These are phyloP conservation scores for Mucor circinelloides DNA, from an alignment of 371 early-diverging fungal species.

Conservation along the genomic window DNA sequence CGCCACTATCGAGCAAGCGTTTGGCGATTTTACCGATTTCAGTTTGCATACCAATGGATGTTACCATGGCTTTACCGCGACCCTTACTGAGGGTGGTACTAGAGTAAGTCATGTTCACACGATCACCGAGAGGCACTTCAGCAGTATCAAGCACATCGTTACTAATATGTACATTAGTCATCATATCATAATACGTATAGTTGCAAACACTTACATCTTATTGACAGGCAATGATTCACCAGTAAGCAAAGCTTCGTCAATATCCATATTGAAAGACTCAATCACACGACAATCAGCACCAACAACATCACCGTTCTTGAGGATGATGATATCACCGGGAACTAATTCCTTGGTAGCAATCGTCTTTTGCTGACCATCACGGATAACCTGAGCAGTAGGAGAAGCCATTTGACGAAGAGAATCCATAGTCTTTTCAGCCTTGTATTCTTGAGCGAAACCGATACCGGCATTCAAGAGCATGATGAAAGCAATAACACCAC, in stretches of 20 bases:
- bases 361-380: slow-evolving; percentile 73
- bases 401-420: slow-evolving; percentile 85
- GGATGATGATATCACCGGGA: slow-evolving; percentile 86
- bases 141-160: slow-evolving; percentile 24
- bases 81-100: slow-evolving; percentile 61
- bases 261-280: slow-evolving; percentile 82
- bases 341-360: slow-evolving; percentile 78
- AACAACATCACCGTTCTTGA: slow-evolving; percentile 91
- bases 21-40: slow-evolving; percentile 93
- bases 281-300: slow-evolving; percentile 92
- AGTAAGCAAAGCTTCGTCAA: slow-evolving; percentile 88
- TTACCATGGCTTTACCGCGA: slow-evolving; percentile 73
- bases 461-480: slow-evolving; percentile 81
- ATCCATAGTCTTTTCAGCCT: slow-evolving; percentile 91
- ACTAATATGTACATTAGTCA: too few relatives aligned
- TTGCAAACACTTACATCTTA: slow-evolving; percentile 12
- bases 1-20: slow-evolving; percentile 75
- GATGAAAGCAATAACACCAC: slow-evolving; percentile 73
- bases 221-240: slow-evolving; percentile 56
- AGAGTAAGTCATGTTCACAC: slow-evolving; percentile 66
- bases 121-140: slow-evolving; percentile 52
- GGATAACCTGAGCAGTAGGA: slow-evolving; percentile 81
- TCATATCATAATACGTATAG: too few relatives aligned
- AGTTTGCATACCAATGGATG: slow-evolving; percentile 83
- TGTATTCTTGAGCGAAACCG: slow-evolving; percentile 89